Evolutionary conservation across 495 filamentous ascomycete species (phyloP), one percentile per base, ranked within the genome.

Genomic region (Xylaria venustula): DNA sequence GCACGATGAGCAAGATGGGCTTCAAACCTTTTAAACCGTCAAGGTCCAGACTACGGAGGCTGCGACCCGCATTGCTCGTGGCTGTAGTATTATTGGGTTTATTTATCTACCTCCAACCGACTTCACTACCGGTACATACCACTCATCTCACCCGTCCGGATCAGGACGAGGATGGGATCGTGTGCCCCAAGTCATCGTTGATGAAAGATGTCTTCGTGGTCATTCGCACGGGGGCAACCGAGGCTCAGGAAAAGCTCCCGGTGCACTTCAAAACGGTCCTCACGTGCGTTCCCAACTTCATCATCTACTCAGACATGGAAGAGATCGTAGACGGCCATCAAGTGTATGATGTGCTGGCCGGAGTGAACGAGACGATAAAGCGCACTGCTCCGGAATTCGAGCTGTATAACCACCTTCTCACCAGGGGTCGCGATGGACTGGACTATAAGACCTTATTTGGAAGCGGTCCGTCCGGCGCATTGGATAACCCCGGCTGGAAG

Each of bases 401-500:
- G 15, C n/a, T 61, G 14, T 61, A 61, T n/a, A 42, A 61, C 11
- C 58, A 61, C 41, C 58, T 62, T 23, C 53, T 25, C 28, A 54
- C 50, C 14, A 47, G 32, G 17, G 58, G 58, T 2, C 58, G 49
- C n/a, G 41, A 61, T 5, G 54, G 42, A 8, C 54, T 58, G 14
- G 60, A 56, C 36, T 58, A 56, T 20, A 20, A 51, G 45, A 51
- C 54, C 45, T 32, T 62, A 8, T 56, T 52, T 15, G 54, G 45
- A 25, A 62, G 47, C 26, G 54, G 54, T 7, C 34, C 54, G 23
- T 50, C 50, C 3, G 50, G 50, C 50, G 58, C 49, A 0, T 9
- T 61, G 30, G 50, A 61, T 20, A 61, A 54, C 48, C 64, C 53
- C 41, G 50, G 58, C 26, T 61, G 58, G 58, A 61, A 61, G 32